Base-by-base conservation (phyloP, 768 basidiomycete species). In the Coprinellus micaceus region DNA sequence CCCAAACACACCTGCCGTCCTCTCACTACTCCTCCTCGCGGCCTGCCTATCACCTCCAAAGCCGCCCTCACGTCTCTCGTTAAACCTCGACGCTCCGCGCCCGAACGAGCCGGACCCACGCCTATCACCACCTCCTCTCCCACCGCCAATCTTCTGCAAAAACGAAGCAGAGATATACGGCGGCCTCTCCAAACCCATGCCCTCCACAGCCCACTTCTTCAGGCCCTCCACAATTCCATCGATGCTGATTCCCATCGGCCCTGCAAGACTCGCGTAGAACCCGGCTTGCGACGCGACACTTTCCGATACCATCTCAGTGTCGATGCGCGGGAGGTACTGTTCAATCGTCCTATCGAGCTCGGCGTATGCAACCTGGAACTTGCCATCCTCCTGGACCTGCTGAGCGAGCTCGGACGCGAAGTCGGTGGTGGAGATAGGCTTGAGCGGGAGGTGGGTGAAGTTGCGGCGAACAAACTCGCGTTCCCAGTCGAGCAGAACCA, bases 401-500 rank as follows among this genome's bases (percentile, higher is more conserved):
- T 33, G 33, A 13, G 33, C 6, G 33, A 51, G 11, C 36, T 48
- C 40, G 52, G 55, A 13, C 52, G 4, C n/a, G 45, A 89, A 68
- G 33, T 84, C 79, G 21, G 70, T 71, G 36, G 74, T 67, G 0
- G 82, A 73, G 15, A 89, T 66, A 4, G 81, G 74, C 64, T 85
- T 83, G 53, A 97, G 74, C 0, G 92, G 89, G 37, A 96, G 79
- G 43, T 81, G 77, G 13, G 75, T 75, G 47, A 95, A 74, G 60
- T 84, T 75, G 72, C 77, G 78, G 11, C 76, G 75, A 58, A 88
- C 72, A 67, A 87, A 95, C 15, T 78, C 81, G 36, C 78, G 69
- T 66, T 98, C 94, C 81, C 86, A 93, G 13, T 89, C 88, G 13
- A 88, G 74, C 33, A 94, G 75, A 28, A 95, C 78, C 39, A 94